Evolutionary conservation across 305 asterid genomes (phyloP), one percentile per base, ranked within the genome.

Genomic region (Fraxinus floribunda): DNA sequence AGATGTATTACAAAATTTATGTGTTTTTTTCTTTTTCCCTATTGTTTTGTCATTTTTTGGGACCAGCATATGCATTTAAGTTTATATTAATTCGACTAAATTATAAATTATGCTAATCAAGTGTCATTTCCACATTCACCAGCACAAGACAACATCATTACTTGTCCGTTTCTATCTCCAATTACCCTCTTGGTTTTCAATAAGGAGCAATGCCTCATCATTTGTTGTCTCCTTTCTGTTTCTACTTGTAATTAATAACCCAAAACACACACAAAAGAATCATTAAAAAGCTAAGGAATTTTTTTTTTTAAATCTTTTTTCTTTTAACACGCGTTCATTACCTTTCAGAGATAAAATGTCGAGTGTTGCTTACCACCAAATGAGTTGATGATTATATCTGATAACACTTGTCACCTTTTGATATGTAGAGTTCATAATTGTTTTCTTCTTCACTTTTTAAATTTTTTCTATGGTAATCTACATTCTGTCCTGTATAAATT

Each of bases 111-210:
- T 64, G 39, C 5, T 30, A 70, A 70, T 70, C 75, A 30, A 80
- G 84, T 68, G 79, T 87, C 87, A 83, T 86, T 81, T 84, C 26
- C 75, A 78, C 82, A 82, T 84, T 87, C 83, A 81, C 85, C 83
- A 86, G 81, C 91, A 84, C 83, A 85, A 81, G 92, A 89, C 92
- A 90, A 35, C 90, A 90, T 89, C 79, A 90, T 89, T 88, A 80
- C 85, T 78, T 86, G 90, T 87, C 91, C 81, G 85, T 82, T 83
- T 86, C 88, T 86, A 78, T 75, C 83, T 75, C 81, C 36, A 38
- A 78, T 77, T 49, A 76, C 62, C 73, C 24, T 35, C 89, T 77
- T 85, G 80, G 87, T 83, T 83, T 78, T 78, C 79, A 87, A n/a
- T 84, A 79, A 84, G 77, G 60, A 13, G 79, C 77, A 75, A 76